A percentile compares a stretch with the other conserved stretches of the same genome.
These are phyloP conservation scores for Rhynchosporium secalis DNA, from an alignment of 2,329 filamentous ascomycete genomes.

Conservation along the genomic window DNA sequence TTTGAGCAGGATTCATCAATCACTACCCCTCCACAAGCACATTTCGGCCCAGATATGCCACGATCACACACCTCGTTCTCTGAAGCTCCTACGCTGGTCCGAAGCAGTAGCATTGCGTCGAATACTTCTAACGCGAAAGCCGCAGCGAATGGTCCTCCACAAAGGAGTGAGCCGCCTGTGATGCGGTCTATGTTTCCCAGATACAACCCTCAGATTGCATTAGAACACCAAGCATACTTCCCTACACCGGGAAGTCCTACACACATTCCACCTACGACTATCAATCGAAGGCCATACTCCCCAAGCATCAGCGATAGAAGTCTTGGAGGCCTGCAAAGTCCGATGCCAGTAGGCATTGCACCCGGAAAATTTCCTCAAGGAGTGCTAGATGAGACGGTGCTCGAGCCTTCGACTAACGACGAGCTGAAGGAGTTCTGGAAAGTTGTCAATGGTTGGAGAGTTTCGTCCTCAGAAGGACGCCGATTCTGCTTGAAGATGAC, in stretches of 20 bases:
- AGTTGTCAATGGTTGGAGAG: conserved; percentile 68
- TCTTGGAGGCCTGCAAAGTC: conserved; percentile 35
- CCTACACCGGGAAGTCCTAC: conserved; percentile 65
- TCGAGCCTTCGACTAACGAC: conserved; percentile 47
- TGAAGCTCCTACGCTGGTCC: conserved; percentile 51
- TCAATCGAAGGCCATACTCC: conserved; percentile 65
- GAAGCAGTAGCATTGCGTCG: conserved; percentile 51
- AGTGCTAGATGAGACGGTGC: conserved; percentile 34
- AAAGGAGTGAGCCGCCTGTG: conserved; percentile 41
- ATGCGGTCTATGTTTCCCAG: conserved; percentile 75
- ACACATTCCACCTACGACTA: conserved; percentile 61
- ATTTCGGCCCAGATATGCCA: conserved; percentile 36
- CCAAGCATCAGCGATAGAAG: conserved; percentile 35
- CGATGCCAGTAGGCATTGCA: conserved; percentile 31
- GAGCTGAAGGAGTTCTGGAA: conserved; percentile 68
- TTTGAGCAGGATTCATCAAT: conserved; percentile 26
- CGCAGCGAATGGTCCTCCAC: conserved; percentile 32
- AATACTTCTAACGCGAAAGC: conserved; percentile 58
- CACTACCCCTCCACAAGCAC: conserved; percentile 32
- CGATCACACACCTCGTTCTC: conserved; percentile 54
- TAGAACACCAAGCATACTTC: conserved; percentile 69
- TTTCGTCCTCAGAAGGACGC: conserved; percentile 57
- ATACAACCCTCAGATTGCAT: conserved; percentile 67
- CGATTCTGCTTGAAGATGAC: conserved; percentile 60
- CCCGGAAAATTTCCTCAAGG: conserved; percentile 36